Conservation (phyloP, 805 yeast genomes). For the Wilhelminamyces savonicus region DNA sequence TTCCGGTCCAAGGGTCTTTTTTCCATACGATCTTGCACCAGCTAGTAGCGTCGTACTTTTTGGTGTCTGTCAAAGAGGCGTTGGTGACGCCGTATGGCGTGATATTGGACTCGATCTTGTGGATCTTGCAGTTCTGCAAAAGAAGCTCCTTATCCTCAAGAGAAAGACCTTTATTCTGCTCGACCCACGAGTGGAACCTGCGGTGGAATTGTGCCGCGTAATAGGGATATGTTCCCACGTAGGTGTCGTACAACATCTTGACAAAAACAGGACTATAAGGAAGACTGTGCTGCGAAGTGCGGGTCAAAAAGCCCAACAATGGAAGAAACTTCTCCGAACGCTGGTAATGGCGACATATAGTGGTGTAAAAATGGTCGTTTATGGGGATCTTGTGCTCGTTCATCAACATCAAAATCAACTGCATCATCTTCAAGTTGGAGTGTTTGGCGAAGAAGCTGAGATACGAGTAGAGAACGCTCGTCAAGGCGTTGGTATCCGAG, state of each 20-base stretch:
- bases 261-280: slow-evolving; percentile 17
- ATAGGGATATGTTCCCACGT: slow-evolving; percentile 28
- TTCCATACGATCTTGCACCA: slow-evolving; percentile 18
- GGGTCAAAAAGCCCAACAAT: slow-evolving; percentile 18
- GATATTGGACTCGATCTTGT: slow-evolving; percentile 16
- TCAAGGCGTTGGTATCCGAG: slow-evolving; percentile 10
- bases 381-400: slow-evolving; percentile 15
- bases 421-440: slow-evolving; percentile 21
- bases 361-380: slow-evolving; percentile 12
- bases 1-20: slow-evolving; percentile 5
- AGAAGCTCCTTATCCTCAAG: slow-evolving; percentile 7
- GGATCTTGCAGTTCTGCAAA: slow-evolving; percentile 10
- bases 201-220: slow-evolving; percentile 17
- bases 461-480: slow-evolving; percentile 21
- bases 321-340: slow-evolving; percentile 22
- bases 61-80: slow-evolving; percentile 9
- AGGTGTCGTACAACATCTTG: slow-evolving; percentile 21
- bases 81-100: slow-evolving; percentile 19
- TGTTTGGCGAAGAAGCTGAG: slow-evolving; percentile 23
- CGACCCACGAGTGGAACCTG: slow-evolving; percentile 14
- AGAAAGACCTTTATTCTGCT: slow-evolving; percentile 2
- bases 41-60: slow-evolving; percentile 17
- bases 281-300: slow-evolving; percentile 7
- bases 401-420: slow-evolving; percentile 19
- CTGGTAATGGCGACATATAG: slow-evolving; percentile 20